A percentile compares a stretch with the other conserved stretches of the same genome.
Conservation (phyloP, 805 yeast species). For the Monosporozyma aerobia region DNA sequence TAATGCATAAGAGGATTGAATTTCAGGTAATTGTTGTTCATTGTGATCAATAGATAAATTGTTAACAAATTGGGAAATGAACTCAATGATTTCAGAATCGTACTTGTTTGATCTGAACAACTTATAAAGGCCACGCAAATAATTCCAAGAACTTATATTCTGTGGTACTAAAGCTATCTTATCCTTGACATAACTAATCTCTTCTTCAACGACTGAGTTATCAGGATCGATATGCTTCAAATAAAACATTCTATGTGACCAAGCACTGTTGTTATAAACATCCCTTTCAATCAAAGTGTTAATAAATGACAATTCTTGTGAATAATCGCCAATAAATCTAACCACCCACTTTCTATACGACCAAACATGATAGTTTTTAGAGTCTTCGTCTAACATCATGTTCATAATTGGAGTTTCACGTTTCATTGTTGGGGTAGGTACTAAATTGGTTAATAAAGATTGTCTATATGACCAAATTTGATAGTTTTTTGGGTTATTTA, state of each 20-base stretch:
- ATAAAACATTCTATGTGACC: slow-evolving; percentile 77
- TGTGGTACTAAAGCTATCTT: slow-evolving; percentile 59
- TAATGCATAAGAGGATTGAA: slow-evolving; percentile 51
- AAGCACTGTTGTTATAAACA: slow-evolving; percentile 82
- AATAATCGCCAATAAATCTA: slow-evolving; percentile 41
- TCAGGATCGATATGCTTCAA: slow-evolving; percentile 23
- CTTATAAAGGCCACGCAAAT: slow-evolving; percentile 51
- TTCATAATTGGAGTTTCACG: slow-evolving; percentile 60
- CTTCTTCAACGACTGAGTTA: slow-evolving; percentile 29
- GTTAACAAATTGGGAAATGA: slow-evolving; percentile 38
- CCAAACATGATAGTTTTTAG: slow-evolving; percentile 96
- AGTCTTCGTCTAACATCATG: slow-evolving; percentile 64
- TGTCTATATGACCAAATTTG: slow-evolving; percentile 97
- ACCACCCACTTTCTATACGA: slow-evolving; percentile 82
- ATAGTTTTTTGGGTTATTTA: slow-evolving; percentile 79
- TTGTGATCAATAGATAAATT: slow-evolving; percentile 2
- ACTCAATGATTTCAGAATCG: slow-evolving; percentile 34
- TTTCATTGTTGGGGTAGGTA: slow-evolving; percentile 24
- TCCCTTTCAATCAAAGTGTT: slow-evolving; percentile 46
- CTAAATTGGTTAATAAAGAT: slow-evolving; percentile 38
- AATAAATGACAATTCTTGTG: slow-evolving; percentile 45
- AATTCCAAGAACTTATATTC: slow-evolving; percentile 82
- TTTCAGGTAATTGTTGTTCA: slow-evolving; percentile 14
- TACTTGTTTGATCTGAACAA: slow-evolving; percentile 16
- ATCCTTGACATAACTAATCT: slow-evolving; percentile 42